Evolutionary conservation across 2,329 filamentous ascomycete genomes (phyloP).

Genomic region (Macrophomina pseudophaseolina): DNA sequence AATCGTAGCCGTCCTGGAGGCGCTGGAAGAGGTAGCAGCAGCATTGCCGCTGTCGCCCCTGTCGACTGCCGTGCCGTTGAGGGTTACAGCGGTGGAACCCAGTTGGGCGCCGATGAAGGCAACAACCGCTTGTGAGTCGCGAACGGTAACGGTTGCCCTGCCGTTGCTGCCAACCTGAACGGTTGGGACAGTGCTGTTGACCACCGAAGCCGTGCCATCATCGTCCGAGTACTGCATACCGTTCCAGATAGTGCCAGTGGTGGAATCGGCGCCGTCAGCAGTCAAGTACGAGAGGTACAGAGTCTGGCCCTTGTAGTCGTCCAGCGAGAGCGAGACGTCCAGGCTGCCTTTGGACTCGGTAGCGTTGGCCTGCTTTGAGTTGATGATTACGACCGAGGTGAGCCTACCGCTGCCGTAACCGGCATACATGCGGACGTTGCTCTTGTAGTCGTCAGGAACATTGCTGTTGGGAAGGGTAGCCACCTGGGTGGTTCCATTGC

Average conservation of each 20-base stretch:
- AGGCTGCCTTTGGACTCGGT: slow-evolving; percentile 47
- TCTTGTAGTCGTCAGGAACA: slow-evolving; percentile 45
- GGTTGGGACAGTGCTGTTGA: slow-evolving; percentile 41
- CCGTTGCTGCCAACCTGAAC: slow-evolving; percentile 43
- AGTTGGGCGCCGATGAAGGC: slow-evolving; percentile 51
- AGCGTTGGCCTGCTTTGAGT: slow-evolving; percentile 50
- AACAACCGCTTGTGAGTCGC: slow-evolving; percentile 55
- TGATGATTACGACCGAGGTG: slow-evolving; percentile 53
- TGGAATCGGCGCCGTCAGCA: slow-evolving; percentile 52
- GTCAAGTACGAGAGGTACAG: slow-evolving; percentile 56
- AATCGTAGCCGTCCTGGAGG: not conserved
- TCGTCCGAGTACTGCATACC: slow-evolving; percentile 51
- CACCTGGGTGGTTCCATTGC: slow-evolving; percentile 53
- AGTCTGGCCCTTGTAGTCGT: slow-evolving; percentile 46
- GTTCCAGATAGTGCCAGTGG: slow-evolving; percentile 52
- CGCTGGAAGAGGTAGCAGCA: not conserved
- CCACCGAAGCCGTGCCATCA: slow-evolving; percentile 47
- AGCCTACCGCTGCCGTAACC: slow-evolving; percentile 52
- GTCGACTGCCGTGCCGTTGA: slow-evolving; percentile 20
- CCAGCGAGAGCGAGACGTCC: slow-evolving; percentile 50
- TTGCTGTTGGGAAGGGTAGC: slow-evolving; percentile 40
- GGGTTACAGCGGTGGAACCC: slow-evolving; percentile 39
- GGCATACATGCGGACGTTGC: slow-evolving; percentile 51
- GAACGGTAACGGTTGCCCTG: slow-evolving; percentile 39
- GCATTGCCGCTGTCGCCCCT: not conserved